Evolutionary conservation across 192 early-diverging fungal genomes (phyloP).

Genomic region (Backusella parvicylindrica): DNA sequence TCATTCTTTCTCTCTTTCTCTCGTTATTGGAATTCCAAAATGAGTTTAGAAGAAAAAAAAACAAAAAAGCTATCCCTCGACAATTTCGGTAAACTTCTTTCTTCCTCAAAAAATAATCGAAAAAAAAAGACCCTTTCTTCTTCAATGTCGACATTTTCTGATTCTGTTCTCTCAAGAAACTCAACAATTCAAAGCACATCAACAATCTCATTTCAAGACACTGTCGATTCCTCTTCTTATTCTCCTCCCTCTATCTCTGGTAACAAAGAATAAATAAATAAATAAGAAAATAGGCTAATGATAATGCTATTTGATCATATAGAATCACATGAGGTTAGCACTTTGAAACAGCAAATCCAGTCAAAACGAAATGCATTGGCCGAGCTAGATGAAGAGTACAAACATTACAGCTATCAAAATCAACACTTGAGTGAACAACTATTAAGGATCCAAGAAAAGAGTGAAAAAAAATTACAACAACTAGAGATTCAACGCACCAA

Average conservation of each 20-base stretch:
- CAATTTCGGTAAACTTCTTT: neutral
- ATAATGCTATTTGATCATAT: neutral
- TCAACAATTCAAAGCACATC: neutral
- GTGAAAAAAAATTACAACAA: conserved; percentile 3
- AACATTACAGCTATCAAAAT: neutral
- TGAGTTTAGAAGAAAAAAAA: conserved; percentile 7
- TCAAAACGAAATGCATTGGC: neutral
- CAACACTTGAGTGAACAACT: neutral
- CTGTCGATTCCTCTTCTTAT: neutral
- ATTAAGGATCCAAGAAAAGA: neutral
- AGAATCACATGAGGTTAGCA: neutral
- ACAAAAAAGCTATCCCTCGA: neutral
- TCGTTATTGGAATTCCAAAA: neutral
- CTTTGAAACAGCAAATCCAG: neutral
- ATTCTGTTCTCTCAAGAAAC: neutral
- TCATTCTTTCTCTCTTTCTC: neutral
- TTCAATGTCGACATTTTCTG: neutral
- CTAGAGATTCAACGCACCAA: conserved; percentile 7
- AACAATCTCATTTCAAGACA: conserved; percentile 1
- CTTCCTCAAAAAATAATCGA: neutral
- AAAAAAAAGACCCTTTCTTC: neutral
- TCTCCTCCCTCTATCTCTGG: neutral
- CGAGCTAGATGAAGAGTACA: neutral
- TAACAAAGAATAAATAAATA: neutral
- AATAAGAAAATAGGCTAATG: neutral